Conservation (phyloP, 176 grass and related monocot genomes). For the Calamus simplicifolius region DNA sequence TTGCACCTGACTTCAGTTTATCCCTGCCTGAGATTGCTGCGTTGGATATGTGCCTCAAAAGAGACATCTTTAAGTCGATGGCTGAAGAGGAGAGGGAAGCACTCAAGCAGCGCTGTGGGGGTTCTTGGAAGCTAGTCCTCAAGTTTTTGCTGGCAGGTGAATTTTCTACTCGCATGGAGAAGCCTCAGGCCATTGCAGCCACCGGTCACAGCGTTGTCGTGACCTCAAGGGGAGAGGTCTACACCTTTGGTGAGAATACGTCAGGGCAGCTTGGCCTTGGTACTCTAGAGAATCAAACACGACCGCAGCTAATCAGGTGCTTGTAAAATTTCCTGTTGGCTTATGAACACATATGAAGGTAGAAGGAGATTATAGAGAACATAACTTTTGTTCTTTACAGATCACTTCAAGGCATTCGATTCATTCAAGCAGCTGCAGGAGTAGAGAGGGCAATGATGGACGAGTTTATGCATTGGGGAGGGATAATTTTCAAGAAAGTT, state of each 20-base stretch:
- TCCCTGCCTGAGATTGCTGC: no score
- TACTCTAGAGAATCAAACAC: constrained; percentile 66
- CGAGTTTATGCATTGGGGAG: constrained; percentile 77
- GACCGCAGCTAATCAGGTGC: constrained; percentile 64
- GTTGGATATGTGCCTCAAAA: no score
- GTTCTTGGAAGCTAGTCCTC: no score
- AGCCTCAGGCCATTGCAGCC: no score
- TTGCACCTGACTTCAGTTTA: no score
- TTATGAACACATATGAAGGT: constrained; percentile 23
- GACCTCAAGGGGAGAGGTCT: no score
- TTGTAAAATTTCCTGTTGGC: constrained; percentile 33
- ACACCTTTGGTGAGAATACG: constrained; percentile 78
- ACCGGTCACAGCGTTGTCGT: no score
- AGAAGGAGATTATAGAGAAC: constrained; percentile 5
- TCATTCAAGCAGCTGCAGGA: constrained; percentile 70
- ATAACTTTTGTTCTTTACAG: constrained; percentile 32
- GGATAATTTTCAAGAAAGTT: constrained; percentile 72
- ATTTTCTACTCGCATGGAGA: no score
- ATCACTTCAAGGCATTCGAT: constrained; percentile 73
- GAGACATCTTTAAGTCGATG: no score
- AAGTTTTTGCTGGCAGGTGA: no score
- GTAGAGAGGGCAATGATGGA: constrained; percentile 55
- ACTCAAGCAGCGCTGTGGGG: no score
- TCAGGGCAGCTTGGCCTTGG: constrained; percentile 82
- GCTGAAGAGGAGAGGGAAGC: no score